Evolutionary conservation across 2,329 filamentous ascomycete species (phyloP).

Genomic region (Diaporthe sp.): DNA sequence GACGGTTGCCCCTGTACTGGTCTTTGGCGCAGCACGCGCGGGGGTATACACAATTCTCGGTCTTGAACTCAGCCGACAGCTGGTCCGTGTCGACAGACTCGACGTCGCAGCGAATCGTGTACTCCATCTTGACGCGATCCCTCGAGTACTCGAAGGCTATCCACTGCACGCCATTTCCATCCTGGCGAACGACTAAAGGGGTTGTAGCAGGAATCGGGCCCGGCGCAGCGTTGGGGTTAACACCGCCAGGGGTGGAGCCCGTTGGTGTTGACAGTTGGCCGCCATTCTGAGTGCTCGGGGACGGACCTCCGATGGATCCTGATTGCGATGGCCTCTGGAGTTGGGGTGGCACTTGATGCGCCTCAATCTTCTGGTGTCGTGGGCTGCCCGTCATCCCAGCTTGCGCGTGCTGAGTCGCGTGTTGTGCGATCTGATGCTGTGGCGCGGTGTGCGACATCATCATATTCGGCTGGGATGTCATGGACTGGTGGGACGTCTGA

Average conservation of each 20-base stretch:
- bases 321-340: slow-evolving; percentile 68
- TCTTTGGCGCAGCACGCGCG: slow-evolving; percentile 95
- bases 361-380: slow-evolving; percentile 70
- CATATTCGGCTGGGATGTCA: slow-evolving; percentile 73
- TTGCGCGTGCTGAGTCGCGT: slow-evolving; percentile 66
- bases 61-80: slow-evolving; percentile 89
- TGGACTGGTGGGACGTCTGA: slow-evolving; percentile 65
- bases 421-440: slow-evolving; percentile 69
- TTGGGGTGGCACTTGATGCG: slow-evolving; percentile 66
- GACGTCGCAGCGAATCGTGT: slow-evolving; percentile 97
- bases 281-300: slow-evolving; percentile 32
- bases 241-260: slow-evolving; percentile 64
- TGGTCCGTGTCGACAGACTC: slow-evolving; percentile 94
- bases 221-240: slow-evolving; percentile 91
- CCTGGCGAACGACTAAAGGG: slow-evolving; percentile 91
- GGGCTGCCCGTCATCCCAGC: slow-evolving; percentile 70
- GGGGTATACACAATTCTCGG: slow-evolving; percentile 97
- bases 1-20: slow-evolving; percentile 93
- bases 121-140: slow-evolving; percentile 98
- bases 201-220: slow-evolving; percentile 97
- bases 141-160: slow-evolving; percentile 98
- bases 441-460: slow-evolving; percentile 72
- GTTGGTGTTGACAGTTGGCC: slow-evolving; percentile 51
- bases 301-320: slow-evolving; percentile 52
- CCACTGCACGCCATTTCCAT: slow-evolving; percentile 97